Conservation (phyloP, 176 grass and related monocot genomes). For the Aegilops longissima region DNA sequence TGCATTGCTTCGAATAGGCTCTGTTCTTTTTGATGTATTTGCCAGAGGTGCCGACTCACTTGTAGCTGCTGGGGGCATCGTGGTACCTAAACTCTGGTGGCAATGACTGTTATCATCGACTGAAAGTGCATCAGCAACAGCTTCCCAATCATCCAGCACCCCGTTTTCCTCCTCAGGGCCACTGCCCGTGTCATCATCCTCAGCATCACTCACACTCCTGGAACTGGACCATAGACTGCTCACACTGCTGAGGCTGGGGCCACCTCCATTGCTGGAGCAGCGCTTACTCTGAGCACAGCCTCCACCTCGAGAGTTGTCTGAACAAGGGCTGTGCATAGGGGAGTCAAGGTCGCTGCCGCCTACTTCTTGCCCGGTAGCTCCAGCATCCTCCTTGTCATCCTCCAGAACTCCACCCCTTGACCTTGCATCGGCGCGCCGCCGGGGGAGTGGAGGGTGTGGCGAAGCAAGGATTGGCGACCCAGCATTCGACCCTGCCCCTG, state of each 20-base stretch:
- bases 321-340: conserved; percentile 51
- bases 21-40: conserved; percentile 30
- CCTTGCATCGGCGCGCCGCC: conserved; percentile 13
- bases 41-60: neutral
- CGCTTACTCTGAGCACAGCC: conserved; percentile 10
- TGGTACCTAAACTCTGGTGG: conserved; percentile 30
- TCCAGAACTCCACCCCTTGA: conserved; percentile 39
- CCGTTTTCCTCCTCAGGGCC: conserved; percentile 65
- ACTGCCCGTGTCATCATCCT: conserved; percentile 60
- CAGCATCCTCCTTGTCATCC: conserved; percentile 31
- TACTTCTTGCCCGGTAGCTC: conserved; percentile 10
- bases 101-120: conserved; percentile 31
- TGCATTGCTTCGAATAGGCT: conserved; percentile 34
- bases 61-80: neutral
- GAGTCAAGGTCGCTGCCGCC: conserved; percentile 58
- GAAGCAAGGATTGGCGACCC: conserved; percentile 40
- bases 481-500: conserved; percentile 44
- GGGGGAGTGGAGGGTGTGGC: conserved; percentile 53
- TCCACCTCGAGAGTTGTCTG: conserved; percentile 35
- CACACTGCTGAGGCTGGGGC: conserved; percentile 56
- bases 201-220: conserved; percentile 73
- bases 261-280: conserved; percentile 29
- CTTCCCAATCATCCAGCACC: conserved; percentile 94
- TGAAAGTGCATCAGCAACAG: conserved; percentile 77
- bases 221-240: conserved; percentile 81